Percentiles rank a stretch among this genome's conserved stretches.
phyloP scores from a whole-genome alignment of 257 asterid genomes.

The Paraleonurus japonicus region DNA sequence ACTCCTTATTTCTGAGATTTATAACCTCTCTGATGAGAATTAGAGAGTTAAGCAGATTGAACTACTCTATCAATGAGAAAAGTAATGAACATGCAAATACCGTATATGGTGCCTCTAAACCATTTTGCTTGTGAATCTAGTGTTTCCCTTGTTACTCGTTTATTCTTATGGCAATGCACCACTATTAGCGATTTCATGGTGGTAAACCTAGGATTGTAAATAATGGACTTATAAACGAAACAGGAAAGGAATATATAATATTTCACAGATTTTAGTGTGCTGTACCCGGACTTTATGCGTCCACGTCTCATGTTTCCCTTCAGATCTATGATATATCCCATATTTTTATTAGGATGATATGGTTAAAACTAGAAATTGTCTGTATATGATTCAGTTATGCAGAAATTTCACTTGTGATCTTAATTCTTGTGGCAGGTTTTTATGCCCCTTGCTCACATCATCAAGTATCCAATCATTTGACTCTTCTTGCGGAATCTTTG shows the following conservation, averaged over 20 bases:
- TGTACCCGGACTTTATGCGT: background rate
- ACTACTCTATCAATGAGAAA: background rate
- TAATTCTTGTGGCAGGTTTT: constrained; percentile 56
- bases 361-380: background rate
- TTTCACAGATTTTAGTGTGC: background rate
- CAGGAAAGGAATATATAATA: background rate
- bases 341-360: background rate
- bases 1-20: background rate
- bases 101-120: background rate
- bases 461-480: constrained; percentile 70
- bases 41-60: background rate
- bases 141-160: background rate
- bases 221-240: background rate
- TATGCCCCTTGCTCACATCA: constrained; percentile 82
- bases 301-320: background rate
- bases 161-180: background rate
- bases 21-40: background rate
- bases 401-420: constrained; percentile 15
- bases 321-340: background rate
- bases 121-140: background rate
- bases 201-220: background rate
- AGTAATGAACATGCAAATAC: background rate
- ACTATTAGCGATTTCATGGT: background rate
- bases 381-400: constrained; percentile 11
- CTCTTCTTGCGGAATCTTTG: constrained; percentile 80